These are phyloP conservation scores for Tylopilus sp. DNA, from an alignment of 1,284 basidiomycete species.

Conservation along the genomic window DNA sequence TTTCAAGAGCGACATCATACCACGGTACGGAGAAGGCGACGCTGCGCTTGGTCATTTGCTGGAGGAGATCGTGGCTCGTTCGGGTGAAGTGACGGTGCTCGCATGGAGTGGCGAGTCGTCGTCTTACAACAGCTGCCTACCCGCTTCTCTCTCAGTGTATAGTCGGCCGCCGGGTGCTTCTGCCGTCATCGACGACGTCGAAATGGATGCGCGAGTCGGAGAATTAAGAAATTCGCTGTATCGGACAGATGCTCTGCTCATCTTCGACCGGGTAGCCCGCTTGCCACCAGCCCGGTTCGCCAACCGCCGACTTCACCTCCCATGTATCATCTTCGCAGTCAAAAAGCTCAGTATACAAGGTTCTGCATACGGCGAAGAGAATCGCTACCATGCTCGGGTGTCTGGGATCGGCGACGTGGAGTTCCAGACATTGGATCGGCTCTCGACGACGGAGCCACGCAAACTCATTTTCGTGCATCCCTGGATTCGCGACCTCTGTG, in stretches of 20 bases:
- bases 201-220: not conserved
- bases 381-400: not conserved
- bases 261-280: not conserved
- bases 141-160: constrained; percentile 11
- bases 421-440: not conserved
- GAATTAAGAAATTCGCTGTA: not conserved
- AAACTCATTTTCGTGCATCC: too few species aligned
- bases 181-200: not conserved
- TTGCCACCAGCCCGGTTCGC: not conserved
- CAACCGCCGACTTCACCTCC: not conserved
- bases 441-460: not conserved
- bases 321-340: not conserved
- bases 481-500: not conserved
- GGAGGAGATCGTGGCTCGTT: constrained; percentile 13
- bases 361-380: not conserved
- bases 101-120: constrained; percentile 16
- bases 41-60: constrained; percentile 1
- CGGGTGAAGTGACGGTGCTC: constrained; percentile 15
- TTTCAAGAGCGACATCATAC: constrained; percentile 15
- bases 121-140: constrained; percentile 16
- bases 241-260: not conserved
- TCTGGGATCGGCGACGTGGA: not conserved
- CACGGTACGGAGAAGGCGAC: constrained; percentile 14
- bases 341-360: not conserved
- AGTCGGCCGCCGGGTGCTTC: not conserved